These are phyloP conservation scores for Aureobasidium melanogenum DNA, from an alignment of 2,329 filamentous ascomycete species.

Conservation along the genomic window DNA sequence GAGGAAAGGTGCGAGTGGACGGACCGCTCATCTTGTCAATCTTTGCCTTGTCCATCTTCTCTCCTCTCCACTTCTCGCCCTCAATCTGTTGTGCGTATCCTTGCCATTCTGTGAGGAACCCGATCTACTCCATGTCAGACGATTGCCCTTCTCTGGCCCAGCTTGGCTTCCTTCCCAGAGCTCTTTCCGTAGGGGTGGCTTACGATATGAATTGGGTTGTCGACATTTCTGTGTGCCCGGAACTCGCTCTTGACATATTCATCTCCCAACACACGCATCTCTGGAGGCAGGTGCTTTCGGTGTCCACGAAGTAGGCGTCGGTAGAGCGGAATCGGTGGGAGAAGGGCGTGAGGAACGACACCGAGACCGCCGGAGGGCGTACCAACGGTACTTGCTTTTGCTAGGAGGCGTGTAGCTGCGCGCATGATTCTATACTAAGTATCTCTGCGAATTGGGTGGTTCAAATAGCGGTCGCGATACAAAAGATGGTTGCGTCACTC, in stretches of 20 bases:
- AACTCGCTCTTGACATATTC: constrained; percentile 93
- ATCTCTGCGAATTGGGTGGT: not conserved
- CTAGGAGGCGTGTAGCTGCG: constrained; percentile 21
- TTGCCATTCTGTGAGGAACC: constrained; percentile 95
- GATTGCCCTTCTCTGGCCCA: not conserved
- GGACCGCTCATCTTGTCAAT: constrained; percentile 89
- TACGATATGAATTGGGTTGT: constrained; percentile 89
- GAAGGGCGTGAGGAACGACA: constrained; percentile 54
- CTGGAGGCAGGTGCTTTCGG: constrained; percentile 62
- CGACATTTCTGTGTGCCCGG: constrained; percentile 68
- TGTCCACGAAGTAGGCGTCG: constrained; percentile 79
- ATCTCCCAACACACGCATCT: constrained; percentile 77
- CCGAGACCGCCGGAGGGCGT: constrained; percentile 28
- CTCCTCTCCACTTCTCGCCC: constrained; percentile 74
- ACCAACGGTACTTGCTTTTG: constrained; percentile 25
- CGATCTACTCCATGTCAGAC: constrained; percentile 53
- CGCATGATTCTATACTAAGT: constrained; percentile 17
- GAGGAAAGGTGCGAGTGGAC: constrained; percentile 20
- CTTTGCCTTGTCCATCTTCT: constrained; percentile 73
- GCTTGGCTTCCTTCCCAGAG: not conserved
- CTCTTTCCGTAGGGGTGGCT: constrained; percentile 21
- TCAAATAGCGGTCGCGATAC: not conserved
- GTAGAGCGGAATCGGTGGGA: constrained; percentile 85
- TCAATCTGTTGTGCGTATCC: constrained; percentile 87
- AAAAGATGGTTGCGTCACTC: constrained; percentile 6